phyloP scores from a whole-genome alignment of 306 rosid species.

The Cucurbita argyrosperma region DNA sequence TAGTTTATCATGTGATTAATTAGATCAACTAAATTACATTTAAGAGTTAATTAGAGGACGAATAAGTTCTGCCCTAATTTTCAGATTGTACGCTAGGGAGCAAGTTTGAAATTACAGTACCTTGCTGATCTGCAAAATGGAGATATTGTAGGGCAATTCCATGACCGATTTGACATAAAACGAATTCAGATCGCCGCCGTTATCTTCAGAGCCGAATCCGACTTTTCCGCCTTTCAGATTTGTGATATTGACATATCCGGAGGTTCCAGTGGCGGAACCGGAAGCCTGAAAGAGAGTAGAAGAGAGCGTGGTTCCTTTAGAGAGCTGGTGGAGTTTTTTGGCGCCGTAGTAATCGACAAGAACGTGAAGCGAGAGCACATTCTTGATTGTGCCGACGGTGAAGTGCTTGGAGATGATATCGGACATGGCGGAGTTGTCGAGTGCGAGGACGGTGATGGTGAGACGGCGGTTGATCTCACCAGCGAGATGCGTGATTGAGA shows the following conservation, averaged over 20 bases:
- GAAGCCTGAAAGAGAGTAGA: constrained; percentile 72
- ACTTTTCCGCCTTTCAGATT: constrained; percentile 67
- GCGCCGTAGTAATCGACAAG: constrained; percentile 83
- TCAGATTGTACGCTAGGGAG: not conserved
- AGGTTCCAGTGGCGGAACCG: constrained; percentile 57
- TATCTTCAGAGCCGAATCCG: constrained; percentile 57
- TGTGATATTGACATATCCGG: constrained; percentile 83
- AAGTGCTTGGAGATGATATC: constrained; percentile 46
- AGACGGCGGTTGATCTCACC: constrained; percentile 81
- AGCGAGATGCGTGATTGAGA: constrained; percentile 75
- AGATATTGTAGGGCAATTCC: constrained; percentile 58
- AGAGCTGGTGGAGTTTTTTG: constrained; percentile 74
- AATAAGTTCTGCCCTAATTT: not conserved
- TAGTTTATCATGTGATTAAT: no score
- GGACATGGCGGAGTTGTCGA: constrained; percentile 83
- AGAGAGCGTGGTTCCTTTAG: constrained; percentile 48
- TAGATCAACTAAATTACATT: no score
- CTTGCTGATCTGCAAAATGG: constrained; percentile 65
- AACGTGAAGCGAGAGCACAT: constrained; percentile 79
- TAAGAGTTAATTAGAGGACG: no score
- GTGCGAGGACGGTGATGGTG: constrained; percentile 79
- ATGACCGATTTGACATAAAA: constrained; percentile 52
- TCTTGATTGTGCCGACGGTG: constrained; percentile 43
- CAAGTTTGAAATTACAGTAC: not conserved
- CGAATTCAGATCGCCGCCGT: constrained; percentile 36